Evolutionary conservation across 176 grass and related monocot species (phyloP), one percentile per base, ranked within the genome.

Genomic region (Ampelocalamus luodianensis): DNA sequence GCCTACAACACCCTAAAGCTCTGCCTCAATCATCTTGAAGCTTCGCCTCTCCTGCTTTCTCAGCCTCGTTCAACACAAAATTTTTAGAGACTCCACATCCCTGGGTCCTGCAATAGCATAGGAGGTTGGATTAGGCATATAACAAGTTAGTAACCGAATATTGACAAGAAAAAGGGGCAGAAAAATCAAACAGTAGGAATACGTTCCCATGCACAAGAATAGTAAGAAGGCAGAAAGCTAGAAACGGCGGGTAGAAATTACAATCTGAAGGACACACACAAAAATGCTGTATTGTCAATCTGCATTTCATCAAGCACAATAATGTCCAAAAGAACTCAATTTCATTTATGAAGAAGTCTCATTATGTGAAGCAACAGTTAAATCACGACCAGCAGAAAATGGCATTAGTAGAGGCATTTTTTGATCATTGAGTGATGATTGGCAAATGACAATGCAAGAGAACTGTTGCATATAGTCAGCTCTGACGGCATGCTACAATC

Each of bases 31-130:
- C 68, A 63, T 72, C 85, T 62, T 85, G 63, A 76, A 93, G 77
- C 39, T 87, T 85, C 5, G 76, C 79, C 83, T 89, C 87, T 42
- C 71, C 90, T 11, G 73, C 85, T 88, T 94, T 99, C 72, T 94
- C 88, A 51, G 93, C 91, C 86, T 96, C 96, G 1, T 82, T 83
- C 70, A 92, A 74, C 42, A 92, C 93, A 72, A 99, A 99, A 58
- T 82, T 83, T 68, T 92, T 96, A 99, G 88, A n/a, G 78, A 88
- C 56, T 94, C 91, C 23, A 99, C 93, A 77, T 99, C 56, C 84
- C 91, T 93, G 43, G 80, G 82, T 40, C 96, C 93, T 99, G 93
- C 61, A 88, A 71, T 56, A 50, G 17, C 20, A 79, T 67, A 36
- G 3, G 13, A 22, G 36, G 45, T 80, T 27, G 50, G 43, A 23